phyloP scores from a whole-genome alignment of 495 filamentous ascomycete species.

The Pyrenula massariospora region DNA sequence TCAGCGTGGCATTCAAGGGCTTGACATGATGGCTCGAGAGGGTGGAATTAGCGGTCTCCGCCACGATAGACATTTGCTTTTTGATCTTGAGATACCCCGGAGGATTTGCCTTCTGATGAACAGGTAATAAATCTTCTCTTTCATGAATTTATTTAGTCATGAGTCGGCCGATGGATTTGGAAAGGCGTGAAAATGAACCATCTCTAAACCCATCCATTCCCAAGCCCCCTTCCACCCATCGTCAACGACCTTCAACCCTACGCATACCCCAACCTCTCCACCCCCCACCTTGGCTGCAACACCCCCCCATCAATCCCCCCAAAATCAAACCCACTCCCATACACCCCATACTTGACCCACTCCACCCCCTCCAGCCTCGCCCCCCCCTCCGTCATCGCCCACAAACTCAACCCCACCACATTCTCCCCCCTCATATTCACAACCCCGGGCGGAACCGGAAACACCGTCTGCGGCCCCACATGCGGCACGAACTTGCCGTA shows the following conservation, averaged over 20 bases:
- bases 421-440: constrained; percentile 34
- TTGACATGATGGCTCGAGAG: not conserved
- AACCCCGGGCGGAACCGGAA: constrained; percentile 35
- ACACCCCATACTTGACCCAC: constrained; percentile 19
- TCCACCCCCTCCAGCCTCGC: constrained; percentile 23
- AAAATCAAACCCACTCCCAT: constrained; percentile 33
- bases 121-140: too few species aligned
- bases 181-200: too few species aligned
- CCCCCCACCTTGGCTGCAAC: constrained; percentile 29
- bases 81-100: not conserved
- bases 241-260: too few species aligned
- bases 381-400: constrained; percentile 29
- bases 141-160: too few species aligned
- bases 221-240: too few species aligned
- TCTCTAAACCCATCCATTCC: too few species aligned
- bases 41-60: not conserved
- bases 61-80: not conserved
- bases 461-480: constrained; percentile 35
- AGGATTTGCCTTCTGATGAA: too few species aligned
- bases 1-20: not conserved
- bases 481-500: constrained; percentile 36
- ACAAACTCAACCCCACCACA: constrained; percentile 32
- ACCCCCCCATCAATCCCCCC: constrained; percentile 26
- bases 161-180: too few species aligned
- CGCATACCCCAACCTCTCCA: constrained; percentile 19